Conservation (phyloP, 2,329 filamentous ascomycete genomes). For the Colletotrichum chrysophilum region DNA sequence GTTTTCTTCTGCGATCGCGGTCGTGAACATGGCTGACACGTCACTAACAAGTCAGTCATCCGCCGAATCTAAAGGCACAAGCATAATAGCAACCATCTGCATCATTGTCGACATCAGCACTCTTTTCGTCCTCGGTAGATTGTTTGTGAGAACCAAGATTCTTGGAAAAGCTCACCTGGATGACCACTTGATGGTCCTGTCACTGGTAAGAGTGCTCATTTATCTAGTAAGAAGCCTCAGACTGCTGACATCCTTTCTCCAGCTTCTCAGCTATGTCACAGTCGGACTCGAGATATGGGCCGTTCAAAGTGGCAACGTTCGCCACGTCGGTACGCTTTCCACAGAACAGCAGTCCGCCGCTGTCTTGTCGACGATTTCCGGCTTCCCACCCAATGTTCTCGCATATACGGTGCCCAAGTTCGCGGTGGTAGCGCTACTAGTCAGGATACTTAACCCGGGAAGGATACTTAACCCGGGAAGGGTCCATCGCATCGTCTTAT, state of each 20-base stretch:
- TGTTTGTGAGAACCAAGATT: neutral
- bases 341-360: neutral
- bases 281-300: conserved; percentile 1
- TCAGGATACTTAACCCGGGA: conserved; percentile 28
- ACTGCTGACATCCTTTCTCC: rapidly evolving
- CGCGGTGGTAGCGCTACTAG: conserved; percentile 29
- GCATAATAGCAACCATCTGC: neutral
- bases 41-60: neutral
- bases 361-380: conserved; percentile 28
- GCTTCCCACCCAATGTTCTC: conserved; percentile 30
- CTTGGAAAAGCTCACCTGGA: neutral
- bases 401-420: conserved; percentile 33
- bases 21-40: neutral
- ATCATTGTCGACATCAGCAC: neutral
- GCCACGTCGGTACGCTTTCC: neutral
- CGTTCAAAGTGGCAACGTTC: neutral
- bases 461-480: conserved; percentile 28
- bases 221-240: rapidly evolving
- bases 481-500: conserved; percentile 26
- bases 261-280: neutral
- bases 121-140: neutral
- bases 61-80: neutral
- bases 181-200: neutral
- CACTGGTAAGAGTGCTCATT: neutral
- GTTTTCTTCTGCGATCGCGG: neutral